Evolutionary conservation across 108 stramenopile genomes (phyloP), one percentile per base, ranked within the genome.

Genomic region (Skeletonema marinoi): DNA sequence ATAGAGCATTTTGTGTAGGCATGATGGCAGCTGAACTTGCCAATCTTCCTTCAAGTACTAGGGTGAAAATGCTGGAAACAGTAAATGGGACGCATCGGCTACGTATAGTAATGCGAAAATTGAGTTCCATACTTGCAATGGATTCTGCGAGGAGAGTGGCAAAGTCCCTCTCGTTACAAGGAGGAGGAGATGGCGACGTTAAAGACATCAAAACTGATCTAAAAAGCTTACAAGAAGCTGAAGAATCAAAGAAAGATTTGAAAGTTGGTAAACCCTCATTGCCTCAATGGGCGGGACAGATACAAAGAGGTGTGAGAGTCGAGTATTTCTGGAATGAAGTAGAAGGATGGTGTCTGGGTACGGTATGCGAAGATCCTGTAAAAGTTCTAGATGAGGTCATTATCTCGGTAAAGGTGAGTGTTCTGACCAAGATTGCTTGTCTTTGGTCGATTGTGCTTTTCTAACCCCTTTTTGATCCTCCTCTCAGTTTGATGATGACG

Each of bases 321-420:
- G 90, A 92, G 48, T 94, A 94, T 56, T 94, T 81, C 69, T 94
- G 93, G 93, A 91, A 88, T 64, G 93, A 95, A 58, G 81, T 79
- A 41, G 88, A 83, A 46, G 93, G 78, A 31, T 95, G 93, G 93
- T 90, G 86, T 50, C 50, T 66, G 7, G 93, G 92, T 33, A 82
- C 70, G 30, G 92, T 95, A 9, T 68, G 83, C n/a, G 89, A 90
- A 63, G 90, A 92, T 31, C 93, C 93, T 8, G 64, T 90, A 10
- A 85, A 74, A 35, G 80, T 91, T 30, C 65, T 89, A n/a, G 90
- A 92, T 70, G 93, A 95, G 59, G 65, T 92, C 30, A 30, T 95
- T 2, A 50, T 95, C 29, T 91, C 90, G 10, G 86, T 95, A 13
- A 73, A 66, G 39, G 39, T 41, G 39, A 41, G 39, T 12, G 39